Conservation (phyloP, 2,329 filamentous ascomycete species). For the Raffaelea deltoideospora region DNA sequence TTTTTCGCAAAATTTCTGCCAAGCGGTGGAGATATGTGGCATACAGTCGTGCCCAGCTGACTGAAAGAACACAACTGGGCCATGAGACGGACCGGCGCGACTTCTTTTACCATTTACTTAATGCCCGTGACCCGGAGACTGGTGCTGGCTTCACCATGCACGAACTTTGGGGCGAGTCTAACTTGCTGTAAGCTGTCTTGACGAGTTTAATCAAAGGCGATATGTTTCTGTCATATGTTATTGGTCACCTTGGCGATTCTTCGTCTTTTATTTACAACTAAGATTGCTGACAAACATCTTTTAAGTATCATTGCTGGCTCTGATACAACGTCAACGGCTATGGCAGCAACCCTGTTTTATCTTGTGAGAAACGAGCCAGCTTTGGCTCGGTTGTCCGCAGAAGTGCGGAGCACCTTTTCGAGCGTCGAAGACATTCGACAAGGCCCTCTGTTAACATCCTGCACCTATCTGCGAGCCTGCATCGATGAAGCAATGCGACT, state of each 20-base stretch:
- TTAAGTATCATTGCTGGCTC: slow-evolving; percentile 51
- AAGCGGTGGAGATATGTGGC: slow-evolving; percentile 56
- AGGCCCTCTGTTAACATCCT: slow-evolving; percentile 31
- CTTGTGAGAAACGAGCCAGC: slow-evolving; percentile 36
- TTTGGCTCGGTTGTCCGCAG: slow-evolving; percentile 29
- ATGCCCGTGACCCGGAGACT: slow-evolving; percentile 56
- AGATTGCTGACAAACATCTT: not conserved
- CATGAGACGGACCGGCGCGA: slow-evolving; percentile 54
- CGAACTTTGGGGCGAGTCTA: slow-evolving; percentile 58
- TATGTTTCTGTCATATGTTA: not conserved
- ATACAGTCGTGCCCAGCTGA: slow-evolving; percentile 53
- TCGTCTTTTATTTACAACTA: too few relatives aligned
- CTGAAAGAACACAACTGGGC: slow-evolving; percentile 49
- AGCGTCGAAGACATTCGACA: slow-evolving; percentile 39
- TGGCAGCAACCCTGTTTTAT: slow-evolving; percentile 49
- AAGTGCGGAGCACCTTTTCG: slow-evolving; percentile 36
- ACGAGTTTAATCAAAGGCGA: too few relatives aligned
- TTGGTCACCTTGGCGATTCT: not conserved
- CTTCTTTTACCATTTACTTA: slow-evolving; percentile 63
- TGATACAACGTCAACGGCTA: slow-evolving; percentile 56
- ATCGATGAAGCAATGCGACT: slow-evolving; percentile 52
- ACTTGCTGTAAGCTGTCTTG: slow-evolving; percentile 37
- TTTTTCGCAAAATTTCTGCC: slow-evolving; percentile 52
- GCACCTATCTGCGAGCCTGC: slow-evolving; percentile 46
- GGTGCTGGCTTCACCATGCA: slow-evolving; percentile 48